phyloP scores from a whole-genome alignment of 2,329 filamentous ascomycete species.

The Piedraia hortae region DNA sequence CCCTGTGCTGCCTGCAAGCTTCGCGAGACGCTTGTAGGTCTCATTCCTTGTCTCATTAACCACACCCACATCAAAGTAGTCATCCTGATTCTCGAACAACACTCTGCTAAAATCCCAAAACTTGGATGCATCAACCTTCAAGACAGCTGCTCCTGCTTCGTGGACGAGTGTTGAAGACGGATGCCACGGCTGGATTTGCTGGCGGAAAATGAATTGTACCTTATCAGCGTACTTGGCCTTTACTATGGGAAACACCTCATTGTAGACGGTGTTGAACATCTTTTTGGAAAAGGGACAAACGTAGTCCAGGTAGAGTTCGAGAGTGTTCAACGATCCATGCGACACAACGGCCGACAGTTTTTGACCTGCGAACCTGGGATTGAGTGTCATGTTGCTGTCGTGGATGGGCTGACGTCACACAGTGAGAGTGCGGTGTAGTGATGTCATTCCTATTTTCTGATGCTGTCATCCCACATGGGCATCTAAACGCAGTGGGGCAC shows the following conservation, averaged over 20 bases:
- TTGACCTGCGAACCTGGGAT: slow-evolving; percentile 50
- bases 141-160: slow-evolving; percentile 62
- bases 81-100: slow-evolving; percentile 40
- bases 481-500: no score
- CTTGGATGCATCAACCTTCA: slow-evolving; percentile 36
- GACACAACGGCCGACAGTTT: slow-evolving; percentile 26
- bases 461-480: no score
- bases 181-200: slow-evolving; percentile 58
- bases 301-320: slow-evolving; percentile 51
- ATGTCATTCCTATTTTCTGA: no score
- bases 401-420: no score
- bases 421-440: no score
- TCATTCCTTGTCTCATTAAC: slow-evolving; percentile 62
- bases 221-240: slow-evolving; percentile 29
- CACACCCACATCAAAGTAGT: slow-evolving; percentile 63
- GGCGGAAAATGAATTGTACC: slow-evolving; percentile 58
- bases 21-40: slow-evolving; percentile 55
- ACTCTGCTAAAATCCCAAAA: slow-evolving; percentile 58
- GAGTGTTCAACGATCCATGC: slow-evolving; percentile 21
- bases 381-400: slow-evolving; percentile 64
- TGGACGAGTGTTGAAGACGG: slow-evolving; percentile 43
- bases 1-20: slow-evolving; percentile 41
- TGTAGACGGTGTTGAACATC: slow-evolving; percentile 52
- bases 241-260: slow-evolving; percentile 35
- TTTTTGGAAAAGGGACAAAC: slow-evolving; percentile 46